These are phyloP conservation scores for Lepidopterella palustris DNA, from an alignment of 495 filamentous ascomycete species.

Conservation along the genomic window DNA sequence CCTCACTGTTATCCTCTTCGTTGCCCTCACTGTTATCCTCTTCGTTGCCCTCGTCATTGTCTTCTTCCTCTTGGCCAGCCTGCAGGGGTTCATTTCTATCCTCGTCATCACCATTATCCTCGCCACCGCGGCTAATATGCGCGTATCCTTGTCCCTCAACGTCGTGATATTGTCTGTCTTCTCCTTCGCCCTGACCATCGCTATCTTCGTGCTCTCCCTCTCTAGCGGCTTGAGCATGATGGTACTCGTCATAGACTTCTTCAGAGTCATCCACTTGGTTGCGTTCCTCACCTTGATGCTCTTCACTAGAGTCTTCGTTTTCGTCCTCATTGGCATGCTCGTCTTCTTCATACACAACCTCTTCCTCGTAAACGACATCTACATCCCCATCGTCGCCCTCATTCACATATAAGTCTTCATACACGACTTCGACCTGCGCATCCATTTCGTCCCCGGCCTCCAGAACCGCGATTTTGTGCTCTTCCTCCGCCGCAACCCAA, in stretches of 20 bases:
- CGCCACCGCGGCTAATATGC: not conserved
- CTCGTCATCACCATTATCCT: too few species aligned
- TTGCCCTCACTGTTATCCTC: too few species aligned
- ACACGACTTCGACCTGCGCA: not conserved
- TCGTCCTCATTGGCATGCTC: not conserved
- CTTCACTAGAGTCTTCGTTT: not conserved
- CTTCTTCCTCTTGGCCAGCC: too few species aligned
- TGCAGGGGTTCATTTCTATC: too few species aligned
- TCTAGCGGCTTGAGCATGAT: too few species aligned
- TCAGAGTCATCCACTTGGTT: too few species aligned
- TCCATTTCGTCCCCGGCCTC: not conserved
- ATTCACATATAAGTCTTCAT: not conserved
- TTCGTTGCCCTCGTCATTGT: too few species aligned
- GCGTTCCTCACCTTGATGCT: too few species aligned
- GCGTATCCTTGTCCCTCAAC: not conserved
- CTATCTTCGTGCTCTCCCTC: not conserved
- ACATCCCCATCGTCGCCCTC: not conserved
- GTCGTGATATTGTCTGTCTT: too few species aligned
- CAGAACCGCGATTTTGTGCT: not conserved
- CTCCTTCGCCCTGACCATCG: not conserved
- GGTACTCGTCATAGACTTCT: too few species aligned
- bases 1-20: too few species aligned
- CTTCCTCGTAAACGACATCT: not conserved
- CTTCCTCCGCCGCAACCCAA: not conserved
- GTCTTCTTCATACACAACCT: not conserved